Evolutionary conservation across 306 rosid genomes (phyloP).

Genomic region (Cicer chorassanicum): DNA sequence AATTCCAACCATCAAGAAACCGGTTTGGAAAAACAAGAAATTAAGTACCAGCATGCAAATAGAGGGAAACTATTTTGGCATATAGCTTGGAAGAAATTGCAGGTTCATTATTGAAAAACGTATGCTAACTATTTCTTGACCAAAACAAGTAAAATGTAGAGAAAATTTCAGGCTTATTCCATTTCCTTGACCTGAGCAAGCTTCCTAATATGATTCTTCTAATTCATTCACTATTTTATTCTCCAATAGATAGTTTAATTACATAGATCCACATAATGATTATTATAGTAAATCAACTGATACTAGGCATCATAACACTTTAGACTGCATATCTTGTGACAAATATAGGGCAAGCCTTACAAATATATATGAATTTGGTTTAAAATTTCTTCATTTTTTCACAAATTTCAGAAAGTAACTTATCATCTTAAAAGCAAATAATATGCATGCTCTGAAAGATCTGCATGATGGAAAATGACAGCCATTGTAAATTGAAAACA

Average conservation of each 20-base stretch:
- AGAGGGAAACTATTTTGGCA: slow-evolving; percentile 14
- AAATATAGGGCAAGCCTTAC: slow-evolving; percentile 3
- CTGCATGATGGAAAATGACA: slow-evolving; percentile 10
- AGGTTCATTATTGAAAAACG: slow-evolving; percentile 24
- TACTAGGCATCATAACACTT: background rate
- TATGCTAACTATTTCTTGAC: background rate
- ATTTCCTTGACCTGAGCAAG: slow-evolving; percentile 16
- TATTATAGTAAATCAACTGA: slow-evolving; percentile 15
- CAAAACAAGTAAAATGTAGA: slow-evolving; percentile 18
- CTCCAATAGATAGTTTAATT: slow-evolving; percentile 6
- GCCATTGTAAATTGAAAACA: background rate
- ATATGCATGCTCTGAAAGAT: too few relatives aligned
- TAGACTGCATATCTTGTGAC: background rate
- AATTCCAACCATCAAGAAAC: slow-evolving; percentile 32
- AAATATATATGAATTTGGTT: slow-evolving; percentile 9
- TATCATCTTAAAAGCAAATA: slow-evolving; percentile 6
- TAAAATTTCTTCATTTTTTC: slow-evolving; percentile 15
- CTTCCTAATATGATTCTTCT: slow-evolving; percentile 11
- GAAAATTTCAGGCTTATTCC: slow-evolving; percentile 14
- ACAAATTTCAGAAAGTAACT: slow-evolving; percentile 1
- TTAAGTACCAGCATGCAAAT: slow-evolving; percentile 11
- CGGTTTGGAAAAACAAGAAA: slow-evolving; percentile 7
- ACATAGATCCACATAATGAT: background rate
- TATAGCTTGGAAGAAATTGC: background rate
- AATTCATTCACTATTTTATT: background rate